Conservation (phyloP, 2,329 filamentous ascomycete species). For the Fonsecaea monophora region DNA sequence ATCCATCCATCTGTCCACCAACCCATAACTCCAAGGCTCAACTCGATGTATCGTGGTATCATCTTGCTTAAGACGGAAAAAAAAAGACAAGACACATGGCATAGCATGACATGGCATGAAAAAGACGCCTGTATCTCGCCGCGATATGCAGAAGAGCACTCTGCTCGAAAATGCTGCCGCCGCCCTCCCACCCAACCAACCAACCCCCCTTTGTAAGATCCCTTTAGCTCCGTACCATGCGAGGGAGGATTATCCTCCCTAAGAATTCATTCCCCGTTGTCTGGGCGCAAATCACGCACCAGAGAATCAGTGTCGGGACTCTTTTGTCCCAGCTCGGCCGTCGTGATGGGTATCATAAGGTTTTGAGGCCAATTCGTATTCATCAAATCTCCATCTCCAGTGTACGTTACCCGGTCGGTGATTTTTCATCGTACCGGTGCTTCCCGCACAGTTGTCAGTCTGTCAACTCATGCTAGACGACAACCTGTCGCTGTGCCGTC, state of each 20-base stretch:
- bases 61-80: constrained; percentile 9
- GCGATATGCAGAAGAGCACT: neutral
- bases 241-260: neutral
- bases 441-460: neutral
- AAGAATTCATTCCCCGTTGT: neutral
- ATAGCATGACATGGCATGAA: constrained; percentile 1
- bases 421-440: neutral
- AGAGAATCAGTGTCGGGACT: neutral
- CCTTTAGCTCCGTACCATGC: neutral
- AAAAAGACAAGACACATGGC: neutral
- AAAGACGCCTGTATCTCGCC: neutral
- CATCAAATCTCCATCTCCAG: constrained; percentile 10
- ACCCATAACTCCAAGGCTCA: neutral
- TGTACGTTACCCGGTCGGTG: neutral
- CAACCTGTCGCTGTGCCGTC: constrained; percentile 33
- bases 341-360: neutral
- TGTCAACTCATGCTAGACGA: constrained; percentile 18
- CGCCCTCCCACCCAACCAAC: neutral
- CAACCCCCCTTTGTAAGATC: neutral
- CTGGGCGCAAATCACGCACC: neutral
- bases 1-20: neutral
- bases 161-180: neutral
- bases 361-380: neutral
- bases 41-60: constrained; percentile 36
- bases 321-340: neutral